These are phyloP conservation scores for Celoporthe dispersa DNA, from an alignment of 2,329 filamentous ascomycete genomes.

Conservation along the genomic window DNA sequence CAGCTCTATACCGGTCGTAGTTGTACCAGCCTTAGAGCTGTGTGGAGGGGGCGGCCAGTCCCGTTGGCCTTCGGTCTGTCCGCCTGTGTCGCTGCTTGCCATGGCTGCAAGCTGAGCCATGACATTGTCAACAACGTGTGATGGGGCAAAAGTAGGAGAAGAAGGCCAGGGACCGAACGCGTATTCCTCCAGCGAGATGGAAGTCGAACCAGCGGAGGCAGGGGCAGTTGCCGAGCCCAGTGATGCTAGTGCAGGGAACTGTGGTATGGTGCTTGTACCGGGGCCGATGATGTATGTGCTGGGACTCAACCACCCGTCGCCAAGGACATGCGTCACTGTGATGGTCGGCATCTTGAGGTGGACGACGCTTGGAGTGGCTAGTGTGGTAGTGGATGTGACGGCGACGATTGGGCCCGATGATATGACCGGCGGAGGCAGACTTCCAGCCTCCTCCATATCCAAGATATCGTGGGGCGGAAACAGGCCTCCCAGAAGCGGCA, in stretches of 20 bases:
- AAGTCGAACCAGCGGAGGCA: background rate
- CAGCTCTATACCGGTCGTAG: conserved; percentile 3
- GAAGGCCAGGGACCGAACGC: background rate
- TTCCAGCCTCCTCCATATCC: conserved; percentile 21
- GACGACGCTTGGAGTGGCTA: conserved; percentile 4
- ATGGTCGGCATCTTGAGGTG: conserved; percentile 22
- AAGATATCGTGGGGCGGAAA: conserved; percentile 13
- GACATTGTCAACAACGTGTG: conserved; percentile 22
- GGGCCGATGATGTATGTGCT: conserved; percentile 26
- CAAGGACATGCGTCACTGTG: conserved; percentile 28
- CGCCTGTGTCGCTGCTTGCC: conserved; percentile 10
- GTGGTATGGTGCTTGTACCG: conserved; percentile 11
- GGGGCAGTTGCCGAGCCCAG: background rate
- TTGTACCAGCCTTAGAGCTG: background rate
- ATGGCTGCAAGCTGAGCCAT: conserved; percentile 14
- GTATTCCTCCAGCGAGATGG: background rate
- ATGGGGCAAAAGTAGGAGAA: background rate
- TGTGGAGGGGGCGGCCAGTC: conserved; percentile 9
- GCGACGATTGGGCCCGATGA: conserved; percentile 1
- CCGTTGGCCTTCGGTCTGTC: conserved; percentile 2
- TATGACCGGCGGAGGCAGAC: background rate
- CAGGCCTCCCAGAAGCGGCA: conserved; percentile 17
- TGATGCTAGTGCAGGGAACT: conserved; percentile 12
- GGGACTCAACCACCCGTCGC: conserved; percentile 28
- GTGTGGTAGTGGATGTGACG: conserved; percentile 8